Percentiles rank a stretch among this genome's conserved stretches.
phyloP scores from a whole-genome alignment of 495 filamentous ascomycete genomes.

The Margaritispora aquatica region DNA sequence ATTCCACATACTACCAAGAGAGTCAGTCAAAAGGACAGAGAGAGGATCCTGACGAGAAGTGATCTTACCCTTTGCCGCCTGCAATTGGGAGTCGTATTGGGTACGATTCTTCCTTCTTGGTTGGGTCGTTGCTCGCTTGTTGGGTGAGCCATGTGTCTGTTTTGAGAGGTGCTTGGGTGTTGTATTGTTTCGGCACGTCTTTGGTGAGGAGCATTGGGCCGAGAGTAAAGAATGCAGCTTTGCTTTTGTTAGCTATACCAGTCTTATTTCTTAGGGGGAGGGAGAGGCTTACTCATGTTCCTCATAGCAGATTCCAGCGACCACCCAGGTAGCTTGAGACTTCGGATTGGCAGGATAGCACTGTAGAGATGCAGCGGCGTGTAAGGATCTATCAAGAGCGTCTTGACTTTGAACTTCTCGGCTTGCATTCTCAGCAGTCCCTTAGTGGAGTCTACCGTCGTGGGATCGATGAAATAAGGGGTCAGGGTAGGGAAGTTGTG shows the following conservation, averaged over 20 bases:
- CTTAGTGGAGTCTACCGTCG: not conserved
- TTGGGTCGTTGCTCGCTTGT: not conserved
- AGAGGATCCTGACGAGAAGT: not conserved
- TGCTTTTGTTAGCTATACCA: not conserved
- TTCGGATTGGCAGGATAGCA: constrained; percentile 29
- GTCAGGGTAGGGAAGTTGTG: not conserved
- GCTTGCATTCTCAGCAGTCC: not conserved
- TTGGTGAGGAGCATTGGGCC: constrained; percentile 34
- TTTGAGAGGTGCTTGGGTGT: constrained; percentile 1
- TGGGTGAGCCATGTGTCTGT: not conserved
- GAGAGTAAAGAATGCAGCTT: constrained; percentile 36
- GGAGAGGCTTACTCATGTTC: constrained; percentile 26
- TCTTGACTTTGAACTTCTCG: not conserved
- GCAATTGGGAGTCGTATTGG: constrained; percentile 21
- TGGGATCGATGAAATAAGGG: constrained; percentile 4
- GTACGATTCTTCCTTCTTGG: not conserved
- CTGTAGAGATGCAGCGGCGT: constrained; percentile 33
- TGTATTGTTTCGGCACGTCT: constrained; percentile 19
- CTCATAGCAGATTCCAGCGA: constrained; percentile 34
- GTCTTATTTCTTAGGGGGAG: not conserved
- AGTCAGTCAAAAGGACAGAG: not conserved
- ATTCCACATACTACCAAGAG: constrained; percentile 26
- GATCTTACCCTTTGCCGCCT: constrained; percentile 10
- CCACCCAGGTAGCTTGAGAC: constrained; percentile 36
- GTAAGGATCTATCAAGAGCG: constrained; percentile 34